A percentile compares a stretch with the other conserved stretches of the same genome.
Conservation (phyloP, 164 flowering plant genomes). For the Vitis amurensis region DNA sequence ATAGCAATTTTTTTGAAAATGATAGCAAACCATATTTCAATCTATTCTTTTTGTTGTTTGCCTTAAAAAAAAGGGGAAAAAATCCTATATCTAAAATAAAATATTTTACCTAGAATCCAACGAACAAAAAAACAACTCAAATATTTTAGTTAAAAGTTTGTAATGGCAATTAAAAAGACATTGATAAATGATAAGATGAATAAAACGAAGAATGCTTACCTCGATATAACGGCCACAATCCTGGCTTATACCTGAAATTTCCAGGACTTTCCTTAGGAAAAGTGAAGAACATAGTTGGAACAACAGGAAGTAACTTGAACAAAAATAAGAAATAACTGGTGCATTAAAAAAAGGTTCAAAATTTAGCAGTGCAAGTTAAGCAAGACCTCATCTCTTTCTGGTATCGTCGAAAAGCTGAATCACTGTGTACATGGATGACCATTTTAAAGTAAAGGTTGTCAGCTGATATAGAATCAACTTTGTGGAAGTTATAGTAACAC, state of each 20-base stretch:
- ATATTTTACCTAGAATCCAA: no score
- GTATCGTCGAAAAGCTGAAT: slow-evolving; percentile 77
- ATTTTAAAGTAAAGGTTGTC: slow-evolving; percentile 74
- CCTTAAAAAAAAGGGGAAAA: no score
- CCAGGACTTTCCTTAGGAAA: slow-evolving; percentile 3
- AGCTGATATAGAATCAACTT: slow-evolving; percentile 43
- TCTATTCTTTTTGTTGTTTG: no score
- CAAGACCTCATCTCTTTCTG: slow-evolving; percentile 92
- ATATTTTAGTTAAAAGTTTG: no score
- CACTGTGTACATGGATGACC: slow-evolving; percentile 93
- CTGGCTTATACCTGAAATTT: slow-evolving; percentile 69
- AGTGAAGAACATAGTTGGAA: slow-evolving; percentile 1
- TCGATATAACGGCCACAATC: slow-evolving; percentile 94
- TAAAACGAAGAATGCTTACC: slow-evolving; percentile 37
- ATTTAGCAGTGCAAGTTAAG: background rate
- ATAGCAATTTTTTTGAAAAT: no score
- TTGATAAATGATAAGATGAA: background rate
- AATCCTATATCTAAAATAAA: no score
- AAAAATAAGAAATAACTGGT: background rate
- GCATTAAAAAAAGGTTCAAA: background rate
- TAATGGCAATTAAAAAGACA: background rate
- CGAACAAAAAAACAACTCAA: no score
- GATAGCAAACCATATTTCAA: no score
- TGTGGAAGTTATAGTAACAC: slow-evolving; percentile 81
- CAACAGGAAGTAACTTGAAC: background rate